Conservation (phyloP, 2,329 filamentous ascomycete species). For the Pseudogymnoascus verrucosus region DNA sequence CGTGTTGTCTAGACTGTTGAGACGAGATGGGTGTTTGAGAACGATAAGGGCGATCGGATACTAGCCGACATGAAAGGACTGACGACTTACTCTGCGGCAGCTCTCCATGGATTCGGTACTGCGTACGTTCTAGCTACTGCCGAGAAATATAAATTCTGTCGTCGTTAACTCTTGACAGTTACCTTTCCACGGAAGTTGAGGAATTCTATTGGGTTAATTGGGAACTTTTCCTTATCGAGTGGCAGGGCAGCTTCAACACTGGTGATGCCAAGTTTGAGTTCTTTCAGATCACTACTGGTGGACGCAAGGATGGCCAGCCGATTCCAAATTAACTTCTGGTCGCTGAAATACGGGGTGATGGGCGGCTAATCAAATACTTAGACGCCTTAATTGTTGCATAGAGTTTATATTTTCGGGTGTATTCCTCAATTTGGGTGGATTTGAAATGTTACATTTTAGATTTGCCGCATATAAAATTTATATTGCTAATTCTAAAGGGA, state of each 20-base stretch:
- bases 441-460: not conserved
- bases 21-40: not conserved
- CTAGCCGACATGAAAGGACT: not conserved
- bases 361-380: not conserved
- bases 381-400: not conserved
- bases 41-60: not conserved
- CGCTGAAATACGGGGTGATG: too few relatives aligned
- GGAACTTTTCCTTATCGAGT: not conserved
- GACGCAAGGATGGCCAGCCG: slow-evolving; percentile 3
- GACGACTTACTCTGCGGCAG: not conserved
- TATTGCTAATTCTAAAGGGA: not conserved
- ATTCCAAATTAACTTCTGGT: not conserved
- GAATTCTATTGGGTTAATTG: not conserved
- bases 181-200: not conserved
- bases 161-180: not conserved
- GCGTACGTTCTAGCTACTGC: not conserved
- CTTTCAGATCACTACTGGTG: not conserved
- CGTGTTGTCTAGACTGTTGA: not conserved
- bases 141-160: too few relatives aligned
- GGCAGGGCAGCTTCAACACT: not conserved
- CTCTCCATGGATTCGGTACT: slow-evolving; percentile 4
- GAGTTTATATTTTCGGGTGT: not conserved
- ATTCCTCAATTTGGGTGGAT: not conserved
- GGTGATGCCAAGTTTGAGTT: not conserved
- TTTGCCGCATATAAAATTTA: not conserved